phyloP scores from a whole-genome alignment of 2,329 filamentous ascomycete species.

The Aspergillus eucalypticola region DNA sequence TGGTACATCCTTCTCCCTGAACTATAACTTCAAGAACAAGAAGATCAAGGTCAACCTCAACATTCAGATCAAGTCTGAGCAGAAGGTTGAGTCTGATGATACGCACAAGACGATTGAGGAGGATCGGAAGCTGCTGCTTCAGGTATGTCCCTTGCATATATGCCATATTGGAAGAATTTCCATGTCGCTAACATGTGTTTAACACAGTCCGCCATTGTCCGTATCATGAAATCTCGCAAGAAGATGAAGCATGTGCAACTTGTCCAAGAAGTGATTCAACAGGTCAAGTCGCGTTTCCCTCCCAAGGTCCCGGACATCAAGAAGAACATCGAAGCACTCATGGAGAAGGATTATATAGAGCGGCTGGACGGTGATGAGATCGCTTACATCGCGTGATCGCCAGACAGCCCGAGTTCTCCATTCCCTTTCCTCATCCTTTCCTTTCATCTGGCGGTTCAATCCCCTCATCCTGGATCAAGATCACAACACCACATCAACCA shows the following conservation, averaged over 20 bases:
- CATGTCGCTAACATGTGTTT: slow-evolving; percentile 12
- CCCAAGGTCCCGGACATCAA: slow-evolving; percentile 96
- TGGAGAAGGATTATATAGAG: slow-evolving; percentile 99
- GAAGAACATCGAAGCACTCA: slow-evolving; percentile 97
- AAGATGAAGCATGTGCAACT: slow-evolving; percentile 97
- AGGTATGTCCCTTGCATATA: slow-evolving; percentile 64
- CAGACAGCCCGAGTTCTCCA: slow-evolving; percentile 3
- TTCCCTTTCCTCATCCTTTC: slow-evolving; percentile 4
- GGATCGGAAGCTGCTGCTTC: slow-evolving; percentile 91
- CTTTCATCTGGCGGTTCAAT: neutral
- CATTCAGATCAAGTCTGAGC: slow-evolving; percentile 88
- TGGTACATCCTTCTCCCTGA: slow-evolving; percentile 78
- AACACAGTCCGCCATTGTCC: slow-evolving; percentile 87
- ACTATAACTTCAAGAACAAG: slow-evolving; percentile 97
- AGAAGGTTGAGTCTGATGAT: slow-evolving; percentile 93
- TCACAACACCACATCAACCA: neutral
- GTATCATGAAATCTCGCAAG: slow-evolving; percentile 99
- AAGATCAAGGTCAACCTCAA: slow-evolving; percentile 98
- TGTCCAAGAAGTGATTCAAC: slow-evolving; percentile 91
- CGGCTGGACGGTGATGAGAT: slow-evolving; percentile 91
- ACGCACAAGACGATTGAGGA: slow-evolving; percentile 99
- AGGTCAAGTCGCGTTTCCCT: slow-evolving; percentile 89
- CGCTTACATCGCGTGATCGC: slow-evolving; percentile 79
- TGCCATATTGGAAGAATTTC: neutral
- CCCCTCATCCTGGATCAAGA: too few species aligned